A percentile compares a stretch with the other conserved stretches of the same genome.
Evolutionary conservation across 192 early-diverging fungal genomes (phyloP).

Genomic region (Chytriomyces sp.): DNA sequence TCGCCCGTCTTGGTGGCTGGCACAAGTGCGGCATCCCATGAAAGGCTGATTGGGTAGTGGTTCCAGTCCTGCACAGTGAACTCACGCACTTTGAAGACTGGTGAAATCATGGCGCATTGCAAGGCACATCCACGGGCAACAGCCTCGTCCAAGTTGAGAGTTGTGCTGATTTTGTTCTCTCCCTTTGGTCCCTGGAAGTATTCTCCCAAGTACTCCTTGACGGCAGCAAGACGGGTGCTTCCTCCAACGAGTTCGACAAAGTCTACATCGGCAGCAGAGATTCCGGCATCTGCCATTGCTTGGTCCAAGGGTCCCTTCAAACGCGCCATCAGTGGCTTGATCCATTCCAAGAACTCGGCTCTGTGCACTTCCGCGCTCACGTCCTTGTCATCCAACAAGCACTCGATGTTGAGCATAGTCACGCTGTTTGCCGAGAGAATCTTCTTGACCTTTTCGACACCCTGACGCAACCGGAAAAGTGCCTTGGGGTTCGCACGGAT

Average conservation of each 20-base stretch:
- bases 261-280: constrained; percentile 84
- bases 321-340: constrained; percentile 71
- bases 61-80: constrained; percentile 91
- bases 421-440: constrained; percentile 89
- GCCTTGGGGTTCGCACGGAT: constrained; percentile 89
- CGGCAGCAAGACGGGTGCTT: constrained; percentile 89
- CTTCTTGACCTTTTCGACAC: constrained; percentile 96
- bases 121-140: constrained; percentile 94
- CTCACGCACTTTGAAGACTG: constrained; percentile 97
- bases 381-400: constrained; percentile 95
- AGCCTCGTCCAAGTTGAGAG: constrained; percentile 98
- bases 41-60: constrained; percentile 85
- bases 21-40: constrained; percentile 70
- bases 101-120: constrained; percentile 96
- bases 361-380: constrained; percentile 83
- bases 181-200: constrained; percentile 74
- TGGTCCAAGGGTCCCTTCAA: constrained; percentile 75
- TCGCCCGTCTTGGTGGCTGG: constrained; percentile 70
- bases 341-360: constrained; percentile 83
- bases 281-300: constrained; percentile 76
- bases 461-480: constrained; percentile 84
- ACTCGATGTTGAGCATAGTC: constrained; percentile 92
- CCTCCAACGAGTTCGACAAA: constrained; percentile 95
- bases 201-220: constrained; percentile 86
- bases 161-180: constrained; percentile 76